Conservation (phyloP, 768 basidiomycete genomes). For the Phallus indusiatus region DNA sequence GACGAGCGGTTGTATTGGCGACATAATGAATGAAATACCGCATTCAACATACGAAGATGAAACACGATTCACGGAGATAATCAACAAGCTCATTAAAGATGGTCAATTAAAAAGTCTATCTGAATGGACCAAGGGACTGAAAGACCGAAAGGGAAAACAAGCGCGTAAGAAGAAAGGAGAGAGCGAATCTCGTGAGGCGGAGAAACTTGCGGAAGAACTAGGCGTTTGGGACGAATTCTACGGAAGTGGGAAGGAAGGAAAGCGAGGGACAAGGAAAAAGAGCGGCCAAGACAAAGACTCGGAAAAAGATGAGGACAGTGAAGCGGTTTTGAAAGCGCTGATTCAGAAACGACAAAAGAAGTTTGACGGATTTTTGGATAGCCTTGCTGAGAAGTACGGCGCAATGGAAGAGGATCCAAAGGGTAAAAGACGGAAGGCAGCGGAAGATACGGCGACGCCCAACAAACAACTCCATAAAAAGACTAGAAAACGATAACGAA, state of each 20-base stretch:
- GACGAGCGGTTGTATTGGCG: constrained; percentile 64
- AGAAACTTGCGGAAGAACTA: constrained; percentile 71
- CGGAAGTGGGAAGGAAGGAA: constrained; percentile 59
- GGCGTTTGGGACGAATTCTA: constrained; percentile 95
- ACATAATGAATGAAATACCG: constrained; percentile 79
- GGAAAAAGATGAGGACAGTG: constrained; percentile 25
- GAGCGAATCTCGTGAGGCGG: constrained; percentile 80
- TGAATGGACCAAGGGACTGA: constrained; percentile 60
- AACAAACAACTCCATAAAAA: constrained; percentile 23
- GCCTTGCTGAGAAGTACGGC: constrained; percentile 62
- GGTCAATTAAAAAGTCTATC: constrained; percentile 46
- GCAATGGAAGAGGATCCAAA: constrained; percentile 32
- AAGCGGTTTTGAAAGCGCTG: constrained; percentile 65
- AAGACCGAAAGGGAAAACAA: constrained; percentile 72
- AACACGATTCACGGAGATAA: constrained; percentile 60
- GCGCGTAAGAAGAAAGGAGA: constrained; percentile 63
- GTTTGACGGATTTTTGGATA: constrained; percentile 64
- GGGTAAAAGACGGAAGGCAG: constrained; percentile 43
- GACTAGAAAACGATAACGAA: constrained; percentile 37
- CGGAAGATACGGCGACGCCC: constrained; percentile 31
- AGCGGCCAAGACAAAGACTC: constrained; percentile 40
- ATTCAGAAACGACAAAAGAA: constrained; percentile 71
- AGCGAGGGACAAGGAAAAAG: constrained; percentile 33
- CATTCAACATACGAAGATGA: constrained; percentile 84
- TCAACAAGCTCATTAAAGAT: constrained; percentile 58